Evolutionary conservation across 306 rosid species (phyloP).

Genomic region (Gillenia trifoliata): DNA sequence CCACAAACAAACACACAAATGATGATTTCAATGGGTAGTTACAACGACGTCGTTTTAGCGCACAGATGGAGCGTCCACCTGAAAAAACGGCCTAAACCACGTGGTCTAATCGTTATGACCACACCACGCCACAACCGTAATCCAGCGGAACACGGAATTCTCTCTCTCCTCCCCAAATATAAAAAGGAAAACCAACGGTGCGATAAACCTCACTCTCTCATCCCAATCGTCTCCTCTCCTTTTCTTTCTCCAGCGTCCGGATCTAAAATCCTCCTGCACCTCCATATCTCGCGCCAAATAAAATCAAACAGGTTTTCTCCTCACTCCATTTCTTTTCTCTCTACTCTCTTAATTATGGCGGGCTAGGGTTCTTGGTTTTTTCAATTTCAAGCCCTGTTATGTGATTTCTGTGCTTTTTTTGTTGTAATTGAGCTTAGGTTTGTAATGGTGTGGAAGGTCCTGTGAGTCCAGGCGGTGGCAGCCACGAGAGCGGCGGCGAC

Average conservation of each 20-base stretch:
- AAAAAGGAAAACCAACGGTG: slow-evolving; percentile 68
- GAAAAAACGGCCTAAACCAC: slow-evolving; percentile 1
- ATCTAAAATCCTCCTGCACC: slow-evolving; percentile 48
- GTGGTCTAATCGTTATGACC: slow-evolving; percentile 11
- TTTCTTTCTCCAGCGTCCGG: slow-evolving; percentile 99
- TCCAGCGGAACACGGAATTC: not conserved
- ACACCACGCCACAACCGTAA: not conserved
- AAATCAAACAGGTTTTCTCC: not conserved
- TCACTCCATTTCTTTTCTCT: too few relatives aligned
- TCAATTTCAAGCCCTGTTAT: slow-evolving; percentile 24
- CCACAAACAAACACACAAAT: not conserved
- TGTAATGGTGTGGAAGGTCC: slow-evolving; percentile 77
- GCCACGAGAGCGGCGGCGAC: slow-evolving; percentile 91
- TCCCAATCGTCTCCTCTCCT: slow-evolving; percentile 77
- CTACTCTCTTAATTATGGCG: slow-evolving; percentile 24
- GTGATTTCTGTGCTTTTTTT: slow-evolving; percentile 6
- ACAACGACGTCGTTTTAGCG: slow-evolving; percentile 4
- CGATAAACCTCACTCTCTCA: slow-evolving; percentile 59
- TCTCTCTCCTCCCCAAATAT: not conserved
- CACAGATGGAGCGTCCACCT: not conserved
- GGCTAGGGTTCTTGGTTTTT: slow-evolving; percentile 25
- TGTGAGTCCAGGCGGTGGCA: slow-evolving; percentile 80
- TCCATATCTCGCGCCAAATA: slow-evolving; percentile 68
- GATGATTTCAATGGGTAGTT: not conserved
- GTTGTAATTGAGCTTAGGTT: slow-evolving; percentile 32